A percentile compares a stretch with the other conserved stretches of the same genome.
These are phyloP conservation scores for Trichophyton verrucosum DNA, from an alignment of 2,329 filamentous ascomycete species.

Conservation along the genomic window DNA sequence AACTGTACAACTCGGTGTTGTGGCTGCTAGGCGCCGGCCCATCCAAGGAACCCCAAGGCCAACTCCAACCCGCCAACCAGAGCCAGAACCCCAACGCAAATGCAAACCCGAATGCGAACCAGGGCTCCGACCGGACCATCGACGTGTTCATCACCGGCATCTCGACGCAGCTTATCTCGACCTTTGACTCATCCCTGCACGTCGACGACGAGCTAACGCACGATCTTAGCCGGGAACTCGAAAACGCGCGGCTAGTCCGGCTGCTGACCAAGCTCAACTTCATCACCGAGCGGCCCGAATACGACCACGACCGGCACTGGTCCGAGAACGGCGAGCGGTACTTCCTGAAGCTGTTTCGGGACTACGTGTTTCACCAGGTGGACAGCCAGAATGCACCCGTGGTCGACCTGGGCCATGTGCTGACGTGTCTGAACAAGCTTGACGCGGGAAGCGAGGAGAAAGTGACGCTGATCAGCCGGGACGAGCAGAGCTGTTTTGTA, in stretches of 20 bases:
- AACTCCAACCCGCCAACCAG: background rate
- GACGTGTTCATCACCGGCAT: constrained; percentile 70
- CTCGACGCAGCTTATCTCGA: constrained; percentile 59
- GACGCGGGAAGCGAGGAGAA: constrained; percentile 82
- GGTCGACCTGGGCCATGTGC: constrained; percentile 74
- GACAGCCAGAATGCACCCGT: constrained; percentile 72
- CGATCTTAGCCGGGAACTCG: constrained; percentile 66
- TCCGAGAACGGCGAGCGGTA: constrained; percentile 88
- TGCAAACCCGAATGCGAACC: too few relatives aligned
- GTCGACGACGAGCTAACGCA: constrained; percentile 61
- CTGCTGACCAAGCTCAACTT: constrained; percentile 71
- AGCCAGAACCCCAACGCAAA: too few relatives aligned
- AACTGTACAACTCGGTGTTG: constrained; percentile 64
- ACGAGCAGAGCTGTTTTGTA: constrained; percentile 79
- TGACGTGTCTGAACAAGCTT: constrained; percentile 78
- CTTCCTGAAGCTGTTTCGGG: constrained; percentile 84
- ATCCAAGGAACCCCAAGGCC: constrained; percentile 31
- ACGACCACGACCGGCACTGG: constrained; percentile 66
- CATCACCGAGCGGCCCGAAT: constrained; percentile 81
- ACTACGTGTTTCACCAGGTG: constrained; percentile 95
- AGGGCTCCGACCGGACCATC: constrained; percentile 43
- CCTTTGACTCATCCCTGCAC: constrained; percentile 69
- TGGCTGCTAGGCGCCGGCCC: constrained; percentile 63
- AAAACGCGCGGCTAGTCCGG: constrained; percentile 76
- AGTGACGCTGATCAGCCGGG: constrained; percentile 71